Conservation (phyloP, 768 basidiomycete species). For the Leucosporidium creatinivorum region DNA sequence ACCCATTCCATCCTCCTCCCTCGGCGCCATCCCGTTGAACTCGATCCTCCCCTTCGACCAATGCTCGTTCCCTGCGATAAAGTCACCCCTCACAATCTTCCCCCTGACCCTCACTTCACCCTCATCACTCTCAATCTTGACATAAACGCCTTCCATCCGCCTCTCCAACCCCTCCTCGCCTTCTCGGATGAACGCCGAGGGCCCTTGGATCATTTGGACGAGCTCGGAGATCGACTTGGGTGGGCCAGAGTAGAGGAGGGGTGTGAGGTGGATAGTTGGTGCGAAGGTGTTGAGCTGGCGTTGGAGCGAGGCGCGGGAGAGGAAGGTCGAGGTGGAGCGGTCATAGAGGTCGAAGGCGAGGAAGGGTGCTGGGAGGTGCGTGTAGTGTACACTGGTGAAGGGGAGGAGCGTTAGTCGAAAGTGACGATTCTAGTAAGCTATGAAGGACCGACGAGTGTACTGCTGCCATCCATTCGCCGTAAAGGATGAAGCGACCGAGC, state of each 20-base stretch:
- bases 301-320: slow-evolving; percentile 9
- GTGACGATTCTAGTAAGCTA: not conserved
- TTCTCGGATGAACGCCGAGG: slow-evolving; percentile 49
- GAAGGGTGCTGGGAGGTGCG: slow-evolving; percentile 52
- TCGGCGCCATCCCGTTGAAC: slow-evolving; percentile 1
- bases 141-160: slow-evolving; percentile 52
- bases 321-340: slow-evolving; percentile 39
- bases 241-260: slow-evolving; percentile 46
- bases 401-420: not conserved
- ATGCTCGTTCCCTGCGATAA: slow-evolving; percentile 55
- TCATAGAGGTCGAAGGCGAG: slow-evolving; percentile 59
- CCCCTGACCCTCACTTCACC: slow-evolving; percentile 42
- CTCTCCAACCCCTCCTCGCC: slow-evolving; percentile 24
- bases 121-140: slow-evolving; percentile 50
- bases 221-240: slow-evolving; percentile 47
- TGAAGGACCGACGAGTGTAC: slow-evolving; percentile 47
- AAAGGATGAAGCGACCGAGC: slow-evolving; percentile 55
- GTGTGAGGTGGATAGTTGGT: slow-evolving; percentile 45
- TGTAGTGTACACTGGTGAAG: slow-evolving; percentile 48
- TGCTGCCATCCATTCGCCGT: slow-evolving; percentile 59
- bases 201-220: slow-evolving; percentile 47
- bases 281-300: not conserved
- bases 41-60: slow-evolving; percentile 1
- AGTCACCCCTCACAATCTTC: slow-evolving; percentile 56
- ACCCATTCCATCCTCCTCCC: too few relatives aligned